Percentiles rank a stretch among this genome's conserved stretches.
Evolutionary conservation across 257 asterid genomes (phyloP).

Genomic region (Nicotiana paniculata): DNA sequence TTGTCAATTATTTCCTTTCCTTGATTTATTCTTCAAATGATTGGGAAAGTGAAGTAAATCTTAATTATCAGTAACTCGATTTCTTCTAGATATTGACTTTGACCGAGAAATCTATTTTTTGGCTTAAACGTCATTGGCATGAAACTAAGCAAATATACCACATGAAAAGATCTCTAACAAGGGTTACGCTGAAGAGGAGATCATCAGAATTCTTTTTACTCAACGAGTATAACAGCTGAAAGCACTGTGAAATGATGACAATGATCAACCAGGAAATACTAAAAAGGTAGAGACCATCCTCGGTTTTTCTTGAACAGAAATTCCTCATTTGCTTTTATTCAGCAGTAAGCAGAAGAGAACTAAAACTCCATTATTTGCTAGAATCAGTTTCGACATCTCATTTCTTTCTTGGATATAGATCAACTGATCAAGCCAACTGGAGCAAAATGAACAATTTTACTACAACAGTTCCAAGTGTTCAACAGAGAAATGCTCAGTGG

Average conservation of each 20-base stretch:
- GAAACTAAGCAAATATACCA: slow-evolving; percentile 64
- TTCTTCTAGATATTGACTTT: no score
- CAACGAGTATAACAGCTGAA: slow-evolving; percentile 78
- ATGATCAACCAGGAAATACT: slow-evolving; percentile 59
- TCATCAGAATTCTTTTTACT: slow-evolving; percentile 59
- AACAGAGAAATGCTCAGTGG: background rate
- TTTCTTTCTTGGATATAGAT: background rate
- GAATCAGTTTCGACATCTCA: background rate
- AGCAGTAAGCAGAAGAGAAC: background rate
- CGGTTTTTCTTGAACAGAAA: background rate
- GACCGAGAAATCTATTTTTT: no score
- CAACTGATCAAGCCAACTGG: background rate
- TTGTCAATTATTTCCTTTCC: no score
- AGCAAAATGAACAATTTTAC: background rate
- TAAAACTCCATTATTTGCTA: background rate
- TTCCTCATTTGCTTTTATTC: background rate
- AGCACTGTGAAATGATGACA: slow-evolving; percentile 69
- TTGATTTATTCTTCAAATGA: no score
- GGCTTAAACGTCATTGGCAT: slow-evolving; percentile 25
- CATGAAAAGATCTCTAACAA: slow-evolving; percentile 60
- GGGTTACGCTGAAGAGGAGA: slow-evolving; percentile 55
- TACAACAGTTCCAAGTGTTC: background rate
- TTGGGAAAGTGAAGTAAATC: no score
- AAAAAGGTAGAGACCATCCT: slow-evolving; percentile 40
- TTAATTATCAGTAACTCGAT: no score